phyloP scores from a whole-genome alignment of 306 rosid species.

The Nissolia schottii region DNA sequence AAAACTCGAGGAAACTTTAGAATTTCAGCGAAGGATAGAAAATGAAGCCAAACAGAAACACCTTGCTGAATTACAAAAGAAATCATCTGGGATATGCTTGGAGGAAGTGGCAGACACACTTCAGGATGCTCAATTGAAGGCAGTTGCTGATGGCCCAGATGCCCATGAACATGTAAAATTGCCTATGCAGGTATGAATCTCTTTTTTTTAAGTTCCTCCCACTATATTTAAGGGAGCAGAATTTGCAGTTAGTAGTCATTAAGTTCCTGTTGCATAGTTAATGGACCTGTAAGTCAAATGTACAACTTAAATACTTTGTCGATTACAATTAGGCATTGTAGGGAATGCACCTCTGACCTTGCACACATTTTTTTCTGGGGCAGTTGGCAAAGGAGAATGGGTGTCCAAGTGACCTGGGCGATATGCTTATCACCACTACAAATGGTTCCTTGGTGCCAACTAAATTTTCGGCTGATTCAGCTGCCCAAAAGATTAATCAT shows the following conservation, averaged over 20 bases:
- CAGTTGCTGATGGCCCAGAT: slow-evolving; percentile 38
- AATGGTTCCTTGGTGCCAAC: slow-evolving; percentile 41
- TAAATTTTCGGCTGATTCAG: slow-evolving; percentile 35
- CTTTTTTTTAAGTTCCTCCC: slow-evolving; percentile 12
- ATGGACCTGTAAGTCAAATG: slow-evolving; percentile 1
- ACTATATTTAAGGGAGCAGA: neutral
- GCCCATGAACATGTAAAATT: slow-evolving; percentile 31
- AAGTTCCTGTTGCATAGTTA: slow-evolving; percentile 22
- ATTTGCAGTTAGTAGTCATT: slow-evolving; percentile 9
- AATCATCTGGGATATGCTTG: slow-evolving; percentile 39
- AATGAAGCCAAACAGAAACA: slow-evolving; percentile 92
- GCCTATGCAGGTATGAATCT: slow-evolving; percentile 42
- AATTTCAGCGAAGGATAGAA: slow-evolving; percentile 83
- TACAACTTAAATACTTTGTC: slow-evolving; percentile 4
- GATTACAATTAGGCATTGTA: slow-evolving; percentile 10
- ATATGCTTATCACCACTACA: slow-evolving; percentile 28
- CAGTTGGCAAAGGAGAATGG: slow-evolving; percentile 45
- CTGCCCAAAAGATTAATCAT: slow-evolving; percentile 31
- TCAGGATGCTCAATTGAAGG: slow-evolving; percentile 34
- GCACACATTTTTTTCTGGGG: slow-evolving; percentile 44
- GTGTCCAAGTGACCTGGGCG: slow-evolving; percentile 37
- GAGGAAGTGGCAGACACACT: slow-evolving; percentile 39
- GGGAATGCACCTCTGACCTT: slow-evolving; percentile 27
- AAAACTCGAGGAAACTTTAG: slow-evolving; percentile 90
- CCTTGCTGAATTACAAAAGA: slow-evolving; percentile 84